Evolutionary conservation across 169 alveolate genomes (phyloP).

Genomic region (Plasmodium fragile): DNA sequence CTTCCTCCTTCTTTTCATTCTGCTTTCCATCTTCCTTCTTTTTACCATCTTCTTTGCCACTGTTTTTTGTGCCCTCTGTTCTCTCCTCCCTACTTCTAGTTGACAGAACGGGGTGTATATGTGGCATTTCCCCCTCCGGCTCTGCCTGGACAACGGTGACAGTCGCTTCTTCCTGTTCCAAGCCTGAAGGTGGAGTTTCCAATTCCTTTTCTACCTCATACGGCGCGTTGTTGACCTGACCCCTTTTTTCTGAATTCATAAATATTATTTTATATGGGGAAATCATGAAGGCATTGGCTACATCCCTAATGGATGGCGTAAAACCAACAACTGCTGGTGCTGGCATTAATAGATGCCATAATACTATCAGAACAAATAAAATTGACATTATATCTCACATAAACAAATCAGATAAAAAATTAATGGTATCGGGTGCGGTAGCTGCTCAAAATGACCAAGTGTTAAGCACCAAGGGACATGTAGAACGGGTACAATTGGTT

Average conservation of each 20-base stretch:
- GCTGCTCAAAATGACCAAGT: background rate
- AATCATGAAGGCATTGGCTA: background rate
- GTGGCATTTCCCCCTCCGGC: background rate
- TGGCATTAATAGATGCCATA: background rate
- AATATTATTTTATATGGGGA: background rate
- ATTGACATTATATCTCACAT: background rate
- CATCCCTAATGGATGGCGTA: conserved; percentile 7
- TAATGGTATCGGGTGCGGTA: background rate
- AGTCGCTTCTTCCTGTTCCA: background rate
- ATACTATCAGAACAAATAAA: conserved; percentile 2
- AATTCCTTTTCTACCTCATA: background rate
- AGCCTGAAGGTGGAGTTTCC: background rate
- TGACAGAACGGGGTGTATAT: too few relatives aligned
- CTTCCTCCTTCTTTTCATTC: background rate
- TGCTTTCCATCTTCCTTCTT: too few relatives aligned
- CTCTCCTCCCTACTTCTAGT: background rate
- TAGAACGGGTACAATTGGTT: background rate
- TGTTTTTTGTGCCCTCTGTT: too few relatives aligned
- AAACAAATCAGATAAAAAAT: background rate
- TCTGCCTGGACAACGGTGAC: background rate
- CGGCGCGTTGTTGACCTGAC: background rate
- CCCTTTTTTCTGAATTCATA: background rate
- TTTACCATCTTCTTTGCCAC: too few relatives aligned
- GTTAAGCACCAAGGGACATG: background rate
- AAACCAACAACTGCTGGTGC: background rate